These are phyloP conservation scores for Brassica napus DNA, from an alignment of 345 rosid genomes.

Conservation along the genomic window DNA sequence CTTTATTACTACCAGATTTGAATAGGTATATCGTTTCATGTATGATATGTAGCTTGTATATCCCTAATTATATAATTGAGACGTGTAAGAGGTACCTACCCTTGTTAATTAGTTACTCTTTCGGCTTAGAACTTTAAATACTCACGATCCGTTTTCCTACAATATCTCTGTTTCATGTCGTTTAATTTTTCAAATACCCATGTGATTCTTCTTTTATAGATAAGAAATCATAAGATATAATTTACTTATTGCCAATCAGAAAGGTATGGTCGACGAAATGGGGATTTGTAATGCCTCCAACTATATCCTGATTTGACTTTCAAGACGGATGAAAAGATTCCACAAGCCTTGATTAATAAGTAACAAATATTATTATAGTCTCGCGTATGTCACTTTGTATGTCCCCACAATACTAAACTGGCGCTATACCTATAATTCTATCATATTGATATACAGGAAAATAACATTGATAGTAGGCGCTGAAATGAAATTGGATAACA, in stretches of 20 bases:
- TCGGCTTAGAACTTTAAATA: not conserved
- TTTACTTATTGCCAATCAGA: conserved; percentile 6
- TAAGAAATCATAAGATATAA: not conserved
- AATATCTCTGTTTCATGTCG: not conserved
- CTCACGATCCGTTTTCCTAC: not conserved
- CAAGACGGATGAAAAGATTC: conserved; percentile 18
- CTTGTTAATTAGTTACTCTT: not conserved
- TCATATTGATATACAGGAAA: too few species aligned
- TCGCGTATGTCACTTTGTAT: conserved; percentile 9
- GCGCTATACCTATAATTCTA: not conserved
- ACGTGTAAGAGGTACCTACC: not conserved
- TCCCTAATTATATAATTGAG: not conserved
- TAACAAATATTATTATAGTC: conserved; percentile 3
- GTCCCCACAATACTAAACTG: conserved; percentile 1
- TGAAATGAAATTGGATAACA: too few species aligned
- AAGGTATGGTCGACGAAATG: conserved; percentile 15
- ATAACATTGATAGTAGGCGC: too few species aligned
- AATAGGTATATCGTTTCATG: too few species aligned
- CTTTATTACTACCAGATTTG: too few species aligned
- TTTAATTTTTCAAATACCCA: not conserved
- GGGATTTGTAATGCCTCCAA: conserved; percentile 23
- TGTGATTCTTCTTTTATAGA: not conserved
- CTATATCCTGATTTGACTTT: conserved; percentile 21
- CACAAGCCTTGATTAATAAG: conserved; percentile 23
- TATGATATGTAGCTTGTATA: not conserved